Percentiles rank a stretch among this genome's conserved stretches.
Evolutionary conservation across 805 yeast genomes (phyloP).

Genomic region (Wickerhamomyces subpelliculosus): DNA sequence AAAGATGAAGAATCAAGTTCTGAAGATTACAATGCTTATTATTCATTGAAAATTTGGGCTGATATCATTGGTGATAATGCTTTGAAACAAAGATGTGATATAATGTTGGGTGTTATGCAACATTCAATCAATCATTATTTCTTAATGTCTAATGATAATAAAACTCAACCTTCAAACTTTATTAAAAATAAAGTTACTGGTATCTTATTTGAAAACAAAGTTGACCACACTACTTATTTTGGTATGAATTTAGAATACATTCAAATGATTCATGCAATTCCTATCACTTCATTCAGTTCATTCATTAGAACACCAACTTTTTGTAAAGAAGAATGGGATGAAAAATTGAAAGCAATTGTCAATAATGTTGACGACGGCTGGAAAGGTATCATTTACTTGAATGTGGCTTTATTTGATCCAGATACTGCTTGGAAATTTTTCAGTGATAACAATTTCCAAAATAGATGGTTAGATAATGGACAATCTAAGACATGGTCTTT

Average conservation of each 20-base stretch:
- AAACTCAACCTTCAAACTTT: slow-evolving; percentile 47
- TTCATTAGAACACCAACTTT: slow-evolving; percentile 47
- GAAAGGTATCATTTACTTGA: slow-evolving; percentile 67
- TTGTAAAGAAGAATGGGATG: slow-evolving; percentile 59
- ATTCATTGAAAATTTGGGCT: slow-evolving; percentile 64
- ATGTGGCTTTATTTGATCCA: slow-evolving; percentile 72
- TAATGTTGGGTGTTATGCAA: slow-evolving; percentile 55
- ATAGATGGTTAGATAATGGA: slow-evolving; percentile 67
- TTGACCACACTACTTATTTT: slow-evolving; percentile 69
- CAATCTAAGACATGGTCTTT: slow-evolving; percentile 85
- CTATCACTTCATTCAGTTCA: slow-evolving; percentile 62
- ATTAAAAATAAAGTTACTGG: slow-evolving; percentile 66
- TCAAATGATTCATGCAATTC: slow-evolving; percentile 75
- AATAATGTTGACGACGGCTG: slow-evolving; percentile 55
- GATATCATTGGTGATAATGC: slow-evolving; percentile 43
- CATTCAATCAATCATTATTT: slow-evolving; percentile 49
- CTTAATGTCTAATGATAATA: slow-evolving; percentile 46
- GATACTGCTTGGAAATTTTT: slow-evolving; percentile 55
- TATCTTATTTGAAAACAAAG: slow-evolving; percentile 63
- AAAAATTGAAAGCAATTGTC: slow-evolving; percentile 37
- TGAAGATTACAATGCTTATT: slow-evolving; percentile 67
- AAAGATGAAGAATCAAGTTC: slow-evolving; percentile 70
- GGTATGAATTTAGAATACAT: slow-evolving; percentile 68
- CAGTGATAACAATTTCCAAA: slow-evolving; percentile 43
- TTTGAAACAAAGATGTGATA: slow-evolving; percentile 47